Conservation (phyloP, 179 eudicot species). For the Camellia oleifera region DNA sequence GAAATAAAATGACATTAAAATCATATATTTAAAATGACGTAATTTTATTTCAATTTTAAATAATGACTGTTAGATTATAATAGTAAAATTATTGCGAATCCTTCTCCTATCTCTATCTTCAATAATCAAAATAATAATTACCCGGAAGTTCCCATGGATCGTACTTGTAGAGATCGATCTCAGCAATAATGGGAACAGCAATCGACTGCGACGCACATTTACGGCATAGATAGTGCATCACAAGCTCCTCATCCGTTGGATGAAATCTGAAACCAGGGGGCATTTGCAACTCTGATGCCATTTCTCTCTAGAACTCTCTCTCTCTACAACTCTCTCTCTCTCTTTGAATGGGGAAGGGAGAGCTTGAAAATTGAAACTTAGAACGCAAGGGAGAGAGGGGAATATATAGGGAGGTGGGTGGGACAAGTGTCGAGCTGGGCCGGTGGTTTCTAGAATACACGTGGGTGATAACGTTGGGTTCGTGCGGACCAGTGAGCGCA, state of each 20-base stretch:
- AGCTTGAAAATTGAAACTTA: conserved; percentile 16
- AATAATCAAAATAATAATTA: conserved; percentile 8
- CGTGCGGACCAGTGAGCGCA: neutral
- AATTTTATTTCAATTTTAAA: too few relatives aligned
- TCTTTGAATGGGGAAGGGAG: neutral
- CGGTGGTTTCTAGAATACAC: conserved; percentile 20
- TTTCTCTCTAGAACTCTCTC: conserved; percentile 10
- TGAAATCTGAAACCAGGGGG: conserved; percentile 74
- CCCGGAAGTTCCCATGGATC: conserved; percentile 84
- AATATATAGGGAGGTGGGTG: conserved; percentile 12
- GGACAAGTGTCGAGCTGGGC: conserved; percentile 2
- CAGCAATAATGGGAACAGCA: conserved; percentile 59
- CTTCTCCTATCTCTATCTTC: too few relatives aligned
- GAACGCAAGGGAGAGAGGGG: conserved; percentile 8
- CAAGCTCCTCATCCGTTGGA: conserved; percentile 78
- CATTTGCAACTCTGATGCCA: conserved; percentile 39
- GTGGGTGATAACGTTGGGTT: conserved; percentile 18
- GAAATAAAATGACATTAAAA: neutral
- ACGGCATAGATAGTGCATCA: conserved; percentile 54
- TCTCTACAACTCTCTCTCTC: neutral
- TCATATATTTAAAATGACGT: neutral
- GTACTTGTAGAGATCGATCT: conserved; percentile 66
- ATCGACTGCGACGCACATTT: conserved; percentile 61
- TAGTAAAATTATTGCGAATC: too few relatives aligned
- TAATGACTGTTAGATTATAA: too few relatives aligned